Evolutionary conservation across 148 eudicot genomes (phyloP).

Genomic region (Camellia sinensis): DNA sequence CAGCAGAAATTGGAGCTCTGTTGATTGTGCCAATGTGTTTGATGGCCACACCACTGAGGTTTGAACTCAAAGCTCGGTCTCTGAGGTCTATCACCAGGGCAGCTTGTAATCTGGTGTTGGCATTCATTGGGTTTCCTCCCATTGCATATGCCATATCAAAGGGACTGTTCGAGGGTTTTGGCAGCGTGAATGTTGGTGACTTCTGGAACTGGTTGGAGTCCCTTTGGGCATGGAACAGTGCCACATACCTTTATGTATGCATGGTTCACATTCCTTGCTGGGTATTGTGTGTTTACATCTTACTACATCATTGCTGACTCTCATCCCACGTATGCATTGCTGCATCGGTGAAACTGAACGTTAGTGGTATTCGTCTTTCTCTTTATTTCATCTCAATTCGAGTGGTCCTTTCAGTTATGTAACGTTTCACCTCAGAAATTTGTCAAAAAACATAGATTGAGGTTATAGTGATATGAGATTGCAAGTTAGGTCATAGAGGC

Average conservation of each 20-base stretch:
- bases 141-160: constrained; percentile 48
- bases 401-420: background rate
- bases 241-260: constrained; percentile 66
- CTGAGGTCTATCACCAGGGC: constrained; percentile 34
- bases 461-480: too few species aligned
- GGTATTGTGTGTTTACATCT: constrained; percentile 66
- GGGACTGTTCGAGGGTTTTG: constrained; percentile 51
- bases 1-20: constrained; percentile 91
- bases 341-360: background rate
- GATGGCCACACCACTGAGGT: constrained; percentile 61
- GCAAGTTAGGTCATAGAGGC: too few species aligned
- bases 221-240: constrained; percentile 89
- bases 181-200: constrained; percentile 38
- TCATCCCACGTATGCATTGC: background rate
- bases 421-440: background rate
- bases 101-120: constrained; percentile 46
- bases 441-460: background rate
- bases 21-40: constrained; percentile 78
- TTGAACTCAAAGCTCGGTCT: constrained; percentile 31
- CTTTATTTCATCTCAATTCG: background rate
- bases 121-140: constrained; percentile 61
- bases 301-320: constrained; percentile 56
- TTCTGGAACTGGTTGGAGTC: constrained; percentile 90
- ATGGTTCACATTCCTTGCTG: constrained; percentile 94
- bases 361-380: background rate